These are phyloP conservation scores for Hypoxylon fragiforme DNA, from an alignment of 495 filamentous ascomycete species.

Conservation along the genomic window DNA sequence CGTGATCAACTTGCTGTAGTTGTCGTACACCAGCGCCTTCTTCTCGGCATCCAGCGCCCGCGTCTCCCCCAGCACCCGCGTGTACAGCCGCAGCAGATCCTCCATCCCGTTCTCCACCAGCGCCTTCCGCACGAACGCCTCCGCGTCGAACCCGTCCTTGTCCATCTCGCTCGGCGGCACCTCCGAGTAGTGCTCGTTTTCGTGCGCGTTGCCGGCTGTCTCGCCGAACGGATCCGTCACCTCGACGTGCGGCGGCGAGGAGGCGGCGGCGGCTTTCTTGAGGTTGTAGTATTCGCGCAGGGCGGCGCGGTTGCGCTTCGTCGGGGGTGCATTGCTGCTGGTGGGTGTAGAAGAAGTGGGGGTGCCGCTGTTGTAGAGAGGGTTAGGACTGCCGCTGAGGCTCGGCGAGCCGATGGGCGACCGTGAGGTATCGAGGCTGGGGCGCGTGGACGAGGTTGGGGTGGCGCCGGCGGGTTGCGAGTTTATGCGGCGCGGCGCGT, in stretches of 20 bases:
- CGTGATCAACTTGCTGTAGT: conserved; percentile 92
- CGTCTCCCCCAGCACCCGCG: conserved; percentile 72
- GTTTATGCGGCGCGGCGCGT: conserved; percentile 49
- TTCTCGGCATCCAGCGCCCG: conserved; percentile 89
- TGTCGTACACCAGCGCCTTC: conserved; percentile 97
- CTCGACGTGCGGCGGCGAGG: conserved; percentile 44
- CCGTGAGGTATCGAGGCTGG: conserved; percentile 67
- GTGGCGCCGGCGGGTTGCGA: conserved; percentile 50
- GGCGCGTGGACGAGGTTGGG: conserved; percentile 72
- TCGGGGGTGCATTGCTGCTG: conserved; percentile 47
- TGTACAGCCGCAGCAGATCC: conserved; percentile 66
- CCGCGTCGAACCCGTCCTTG: conserved; percentile 56
- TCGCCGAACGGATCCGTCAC: conserved; percentile 40
- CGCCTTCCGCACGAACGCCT: conserved; percentile 64
- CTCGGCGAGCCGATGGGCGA: conserved; percentile 56
- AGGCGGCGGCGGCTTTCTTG: conserved; percentile 46
- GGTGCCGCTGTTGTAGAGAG: conserved; percentile 41
- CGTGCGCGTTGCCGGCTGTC: conserved; percentile 5
- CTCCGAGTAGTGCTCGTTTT: conserved; percentile 35
- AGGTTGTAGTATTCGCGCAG: conserved; percentile 95
- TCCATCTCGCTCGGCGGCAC: conserved; percentile 58
- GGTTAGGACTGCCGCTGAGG: conserved; percentile 55
- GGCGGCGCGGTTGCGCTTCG: conserved; percentile 65
- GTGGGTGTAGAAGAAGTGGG: conserved; percentile 45
- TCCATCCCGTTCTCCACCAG: conserved; percentile 66